These are phyloP conservation scores for Solanum hybrid DNA, from an alignment of 305 asterid species.

Conservation along the genomic window DNA sequence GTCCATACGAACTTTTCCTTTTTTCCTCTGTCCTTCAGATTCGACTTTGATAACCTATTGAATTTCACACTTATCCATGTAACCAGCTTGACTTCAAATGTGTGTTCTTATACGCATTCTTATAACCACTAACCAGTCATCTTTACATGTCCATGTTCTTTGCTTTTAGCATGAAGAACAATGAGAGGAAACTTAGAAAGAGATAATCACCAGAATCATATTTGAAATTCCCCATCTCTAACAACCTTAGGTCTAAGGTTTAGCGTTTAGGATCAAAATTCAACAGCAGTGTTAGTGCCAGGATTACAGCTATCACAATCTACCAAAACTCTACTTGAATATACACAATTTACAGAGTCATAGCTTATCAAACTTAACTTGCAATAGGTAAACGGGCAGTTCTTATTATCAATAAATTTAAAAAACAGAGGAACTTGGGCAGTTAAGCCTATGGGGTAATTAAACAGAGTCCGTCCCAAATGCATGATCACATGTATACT, in stretches of 20 bases:
- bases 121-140: background rate
- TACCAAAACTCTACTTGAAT: background rate
- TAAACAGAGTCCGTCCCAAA: background rate
- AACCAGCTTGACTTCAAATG: background rate
- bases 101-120: background rate
- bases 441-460: background rate
- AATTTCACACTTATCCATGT: background rate
- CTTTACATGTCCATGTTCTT: background rate
- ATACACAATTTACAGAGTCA: background rate
- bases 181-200: background rate
- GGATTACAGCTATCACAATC: background rate
- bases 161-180: background rate
- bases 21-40: background rate
- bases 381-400: background rate
- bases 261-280: background rate
- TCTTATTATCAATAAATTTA: background rate
- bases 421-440: background rate
- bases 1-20: background rate
- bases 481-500: background rate
- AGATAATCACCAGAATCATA: background rate
- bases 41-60: background rate
- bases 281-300: background rate
- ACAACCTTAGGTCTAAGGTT: background rate
- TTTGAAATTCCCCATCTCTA: background rate
- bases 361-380: background rate